Conservation (phyloP, 176 grass and related monocot genomes). For the bread wheat (Triticum aestivum) region IWGSC_CS_RefSeq_v2.1 NC_057811.1:402408639-402409138, state of each 20-base stretch:
- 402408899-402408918: background rate
- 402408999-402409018: too few relatives aligned
- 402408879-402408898: background rate
- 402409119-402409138: too few relatives aligned
- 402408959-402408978: too few relatives aligned
- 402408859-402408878: background rate
- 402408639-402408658: background rate
- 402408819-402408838: background rate
- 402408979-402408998: too few relatives aligned
- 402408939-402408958: background rate
- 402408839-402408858: background rate
- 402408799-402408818: background rate
- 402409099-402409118: too few relatives aligned
- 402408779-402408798: background rate
- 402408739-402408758: background rate
- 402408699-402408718: background rate
- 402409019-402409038: too few relatives aligned
- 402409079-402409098: too few relatives aligned
- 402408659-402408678: background rate
- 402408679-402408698: background rate
- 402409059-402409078: too few relatives aligned
- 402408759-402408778: background rate
- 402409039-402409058: too few relatives aligned
- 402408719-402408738: background rate
- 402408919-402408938: background rate